Conservation (phyloP, 768 basidiomycete species). For the Boletus rubescentipes region DNA sequence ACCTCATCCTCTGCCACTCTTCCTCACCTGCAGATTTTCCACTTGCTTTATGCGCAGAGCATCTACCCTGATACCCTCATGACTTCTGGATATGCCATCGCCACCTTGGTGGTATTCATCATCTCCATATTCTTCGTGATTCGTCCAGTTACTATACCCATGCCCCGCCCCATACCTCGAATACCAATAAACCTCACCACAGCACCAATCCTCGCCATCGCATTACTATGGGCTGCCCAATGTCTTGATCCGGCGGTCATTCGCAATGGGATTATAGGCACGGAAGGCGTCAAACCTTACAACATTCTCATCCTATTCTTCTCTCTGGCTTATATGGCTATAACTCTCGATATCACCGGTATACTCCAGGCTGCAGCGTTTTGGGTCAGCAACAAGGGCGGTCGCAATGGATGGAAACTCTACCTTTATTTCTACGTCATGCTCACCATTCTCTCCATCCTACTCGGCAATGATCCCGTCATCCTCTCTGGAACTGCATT, state of each 20-base stretch:
- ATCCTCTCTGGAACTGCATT: slow-evolving; percentile 91
- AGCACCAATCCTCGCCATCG: slow-evolving; percentile 52
- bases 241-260: slow-evolving; percentile 50
- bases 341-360: slow-evolving; percentile 88
- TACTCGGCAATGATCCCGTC: slow-evolving; percentile 94
- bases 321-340: slow-evolving; percentile 89
- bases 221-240: slow-evolving; percentile 54
- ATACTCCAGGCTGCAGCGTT: slow-evolving; percentile 85
- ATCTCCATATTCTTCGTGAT: slow-evolving; percentile 55
- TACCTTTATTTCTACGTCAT: slow-evolving; percentile 83
- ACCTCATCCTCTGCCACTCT: background rate
- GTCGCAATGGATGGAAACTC: slow-evolving; percentile 65
- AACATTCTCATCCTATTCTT: slow-evolving; percentile 94
- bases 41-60: background rate
- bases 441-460: slow-evolving; percentile 70
- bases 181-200: slow-evolving; percentile 51
- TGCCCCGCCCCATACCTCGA: slow-evolving; percentile 32
- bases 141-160: slow-evolving; percentile 42
- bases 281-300: slow-evolving; percentile 80
- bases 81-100: slow-evolving; percentile 46
- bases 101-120: slow-evolving; percentile 52
- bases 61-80: slow-evolving; percentile 15
- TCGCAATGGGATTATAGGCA: slow-evolving; percentile 76
- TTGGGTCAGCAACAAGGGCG: slow-evolving; percentile 82
- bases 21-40: background rate